Conservation (phyloP, 1,139 yeast genomes). For the Nakaseomyces uthaithaninus region DNA sequence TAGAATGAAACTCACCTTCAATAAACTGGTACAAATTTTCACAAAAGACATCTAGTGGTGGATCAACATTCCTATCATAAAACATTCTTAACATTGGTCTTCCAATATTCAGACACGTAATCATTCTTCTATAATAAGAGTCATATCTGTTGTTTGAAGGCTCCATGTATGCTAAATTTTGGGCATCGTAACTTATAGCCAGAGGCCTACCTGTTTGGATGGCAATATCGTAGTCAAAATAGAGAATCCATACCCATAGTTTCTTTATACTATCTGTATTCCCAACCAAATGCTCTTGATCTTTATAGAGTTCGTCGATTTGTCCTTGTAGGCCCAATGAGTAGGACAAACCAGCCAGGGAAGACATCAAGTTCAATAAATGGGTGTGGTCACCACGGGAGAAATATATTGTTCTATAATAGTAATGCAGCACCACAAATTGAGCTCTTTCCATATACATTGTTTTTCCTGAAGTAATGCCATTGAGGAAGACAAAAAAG, state of each 20-base stretch:
- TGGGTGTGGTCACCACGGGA: constrained; percentile 29
- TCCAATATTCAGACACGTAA: constrained; percentile 16
- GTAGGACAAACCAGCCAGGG: constrained; percentile 24
- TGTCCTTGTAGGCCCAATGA: constrained; percentile 30
- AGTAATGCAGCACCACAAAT: constrained; percentile 23
- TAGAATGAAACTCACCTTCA: constrained; percentile 20
- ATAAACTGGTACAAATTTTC: constrained; percentile 15
- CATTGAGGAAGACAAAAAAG: constrained; percentile 18
- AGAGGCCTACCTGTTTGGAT: constrained; percentile 29
- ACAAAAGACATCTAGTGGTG: constrained; percentile 14
- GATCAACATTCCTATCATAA: constrained; percentile 11
- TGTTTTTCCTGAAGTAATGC: constrained; percentile 19
- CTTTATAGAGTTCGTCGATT: constrained; percentile 20
- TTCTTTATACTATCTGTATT: constrained; percentile 19
- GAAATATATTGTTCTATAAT: constrained; percentile 17
- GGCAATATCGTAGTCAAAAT: constrained; percentile 27
- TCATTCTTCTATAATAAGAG: constrained; percentile 9
- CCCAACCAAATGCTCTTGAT: constrained; percentile 20
- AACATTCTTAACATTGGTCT: constrained; percentile 19
- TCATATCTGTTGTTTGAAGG: not conserved
- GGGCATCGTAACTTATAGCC: constrained; percentile 11
- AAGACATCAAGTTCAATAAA: constrained; percentile 16
- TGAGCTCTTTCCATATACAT: constrained; percentile 26
- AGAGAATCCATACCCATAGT: constrained; percentile 27
- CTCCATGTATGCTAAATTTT: not conserved